Evolutionary conservation across 805 yeast species (phyloP).

Genomic region (Metschnikowia shivogae): DNA sequence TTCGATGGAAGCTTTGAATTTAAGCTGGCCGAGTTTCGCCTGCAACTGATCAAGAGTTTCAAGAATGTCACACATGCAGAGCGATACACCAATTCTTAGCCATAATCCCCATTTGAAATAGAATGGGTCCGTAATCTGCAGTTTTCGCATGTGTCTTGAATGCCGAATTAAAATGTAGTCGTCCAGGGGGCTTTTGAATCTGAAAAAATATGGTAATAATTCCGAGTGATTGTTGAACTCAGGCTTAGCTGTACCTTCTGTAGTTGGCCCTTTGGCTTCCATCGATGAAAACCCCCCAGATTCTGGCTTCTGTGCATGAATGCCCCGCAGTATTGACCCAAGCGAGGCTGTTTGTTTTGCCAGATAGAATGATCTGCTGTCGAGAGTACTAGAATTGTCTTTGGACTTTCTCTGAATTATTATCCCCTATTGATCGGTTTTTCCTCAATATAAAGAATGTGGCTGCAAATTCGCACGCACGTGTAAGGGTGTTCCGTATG

Average conservation of each 20-base stretch:
- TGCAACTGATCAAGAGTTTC: conserved; percentile 7
- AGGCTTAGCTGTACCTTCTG: too few species aligned
- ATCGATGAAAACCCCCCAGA: too few species aligned
- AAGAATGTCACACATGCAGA: background rate
- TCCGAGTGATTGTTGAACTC: too few species aligned
- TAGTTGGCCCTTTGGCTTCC: too few species aligned
- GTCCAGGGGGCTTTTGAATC: background rate
- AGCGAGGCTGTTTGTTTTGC: too few species aligned
- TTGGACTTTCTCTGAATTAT: too few species aligned
- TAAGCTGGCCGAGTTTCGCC: background rate
- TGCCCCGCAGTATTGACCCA: too few species aligned
- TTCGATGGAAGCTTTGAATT: background rate
- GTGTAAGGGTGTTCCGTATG: too few species aligned
- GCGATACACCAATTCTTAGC: background rate
- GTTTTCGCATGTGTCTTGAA: conserved; percentile 1
- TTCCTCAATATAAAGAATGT: background rate
- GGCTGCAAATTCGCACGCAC: conserved; percentile 2
- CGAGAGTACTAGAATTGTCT: too few species aligned
- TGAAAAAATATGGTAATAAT: background rate
- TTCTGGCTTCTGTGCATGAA: too few species aligned
- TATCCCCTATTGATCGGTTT: too few species aligned
- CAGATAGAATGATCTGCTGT: too few species aligned
- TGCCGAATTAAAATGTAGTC: conserved; percentile 4
- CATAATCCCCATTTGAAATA: conserved; percentile 13
- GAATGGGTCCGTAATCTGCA: background rate